Evolutionary conservation across 352 stramenopile genomes (phyloP).

Genomic region (Aphanomyces cochlioides): DNA sequence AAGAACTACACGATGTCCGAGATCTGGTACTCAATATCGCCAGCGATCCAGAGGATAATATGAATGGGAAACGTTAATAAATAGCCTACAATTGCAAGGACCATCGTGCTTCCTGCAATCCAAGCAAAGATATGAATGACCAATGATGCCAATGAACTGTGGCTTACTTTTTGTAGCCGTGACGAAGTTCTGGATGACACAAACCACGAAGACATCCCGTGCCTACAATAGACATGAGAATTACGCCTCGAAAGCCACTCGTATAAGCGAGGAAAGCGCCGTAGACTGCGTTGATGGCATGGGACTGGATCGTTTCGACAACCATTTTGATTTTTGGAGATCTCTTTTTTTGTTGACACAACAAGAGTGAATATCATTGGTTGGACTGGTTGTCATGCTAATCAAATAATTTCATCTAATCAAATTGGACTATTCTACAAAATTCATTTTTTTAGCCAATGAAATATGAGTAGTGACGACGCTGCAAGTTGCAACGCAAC

Average conservation of each 20-base stretch:
- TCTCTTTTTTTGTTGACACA: no score
- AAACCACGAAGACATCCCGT: neutral
- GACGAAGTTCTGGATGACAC: constrained; percentile 1
- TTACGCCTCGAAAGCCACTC: neutral
- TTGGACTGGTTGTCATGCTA: no score
- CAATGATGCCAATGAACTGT: neutral
- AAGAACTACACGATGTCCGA: neutral
- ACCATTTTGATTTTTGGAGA: no score
- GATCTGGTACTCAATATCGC: neutral
- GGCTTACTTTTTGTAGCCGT: neutral
- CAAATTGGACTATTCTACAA: no score
- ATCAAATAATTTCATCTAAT: no score
- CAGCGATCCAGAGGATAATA: constrained; percentile 2
- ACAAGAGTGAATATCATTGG: no score
- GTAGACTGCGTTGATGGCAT: neutral
- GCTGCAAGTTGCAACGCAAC: no score
- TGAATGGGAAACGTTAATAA: constrained; percentile 3
- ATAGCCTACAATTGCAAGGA: neutral
- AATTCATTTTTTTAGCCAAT: no score
- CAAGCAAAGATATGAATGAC: neutral
- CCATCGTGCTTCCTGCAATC: neutral
- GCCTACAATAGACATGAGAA: neutral
- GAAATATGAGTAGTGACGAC: no score
- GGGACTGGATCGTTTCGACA: neutral
- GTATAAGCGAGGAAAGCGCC: neutral